Base-by-base conservation (phyloP, 768 basidiomycete species). In the Psilocybe sp. region DNA sequence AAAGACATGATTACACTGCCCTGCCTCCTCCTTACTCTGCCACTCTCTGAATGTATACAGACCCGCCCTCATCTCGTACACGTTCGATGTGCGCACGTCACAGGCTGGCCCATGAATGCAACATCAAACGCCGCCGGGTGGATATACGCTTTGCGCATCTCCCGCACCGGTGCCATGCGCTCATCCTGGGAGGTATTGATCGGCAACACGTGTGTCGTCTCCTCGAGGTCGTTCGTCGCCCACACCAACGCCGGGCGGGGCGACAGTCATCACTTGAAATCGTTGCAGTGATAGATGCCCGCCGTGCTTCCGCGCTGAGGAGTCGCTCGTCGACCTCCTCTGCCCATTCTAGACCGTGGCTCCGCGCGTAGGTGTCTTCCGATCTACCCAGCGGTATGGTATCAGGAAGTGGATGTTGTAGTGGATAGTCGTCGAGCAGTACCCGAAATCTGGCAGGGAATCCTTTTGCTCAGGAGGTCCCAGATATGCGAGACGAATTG, bases 221-320 rank as follows among this genome's bases (percentile, higher is more conserved):
- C 78, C 53, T 60, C 67, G 42, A 76, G 41, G 4, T 72, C 61
- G 34, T 77, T 80, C 8, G 76, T 50, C 18, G 67, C 60, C 13
- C 68, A 64, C 31, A 84, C 71, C 1, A 86, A 64, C 15, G 73
- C 66, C 16, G 71, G 60, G 0, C 85, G 68, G 47, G 86, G 85
- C 5, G 74, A 69, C 15, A 69, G 58, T 54, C 62, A 46, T 85
- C 85, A 86, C 67, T 66, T 7, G 73, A 67, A 1, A 55, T 46
- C 1, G 60, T n/a, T 47, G 11, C 65, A 58, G 32, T 78, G 74
- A 45, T 57, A 68, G n/a, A 81, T 85, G 9, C 89, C 89, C 0
- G 89, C 89, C 40, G 80, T 87, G 37, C 79, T 79, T 3, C 89
- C 89, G 36, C 89, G 74, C 89, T 89, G 35, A 81, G 70, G 13